Evolutionary conservation across 2,329 filamentous ascomycete genomes (phyloP), one percentile per base, ranked within the genome.

Genomic region (Coniochaeta sp.): DNA sequence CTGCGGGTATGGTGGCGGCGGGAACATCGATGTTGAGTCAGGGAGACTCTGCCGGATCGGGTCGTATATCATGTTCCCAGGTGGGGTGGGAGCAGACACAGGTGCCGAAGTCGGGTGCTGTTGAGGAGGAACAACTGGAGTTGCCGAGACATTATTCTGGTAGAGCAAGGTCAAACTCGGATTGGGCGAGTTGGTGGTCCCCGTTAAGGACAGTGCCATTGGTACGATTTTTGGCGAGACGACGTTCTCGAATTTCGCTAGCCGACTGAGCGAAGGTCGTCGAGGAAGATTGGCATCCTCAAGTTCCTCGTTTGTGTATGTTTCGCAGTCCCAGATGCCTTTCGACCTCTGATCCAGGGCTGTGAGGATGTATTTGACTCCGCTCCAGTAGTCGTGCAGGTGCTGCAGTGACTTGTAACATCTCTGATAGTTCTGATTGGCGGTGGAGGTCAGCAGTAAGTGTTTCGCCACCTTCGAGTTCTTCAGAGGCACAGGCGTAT

Each of bases 301-400:
- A 67, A 88, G 89, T 65, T 95, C 90, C 63, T 95, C 89, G 1
- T 69, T 71, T 0, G 80, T 83, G 56, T 77, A 83, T 0, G 80
- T 83, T 61, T 84, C 81, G 53, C 79, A 90, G 61, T 95, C 89
- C 67, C 86, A 88, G 32, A 92, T 89, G 1, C 90, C 90, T 64
- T 92, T 90, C 13, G 89, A 84, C 65, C 94, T 94, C 60, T 95
- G 90, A 59, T 95, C 89, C 10, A 95, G 72, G 0, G 90, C 89
- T 0, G 88, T 92, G 32, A 95, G 71, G 33, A 95, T 95, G 63
- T 95, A 95, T 52, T 88, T 86, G 24, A 89, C 86, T 7, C 90
- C 90, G 31, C 87, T 87, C 90, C 90, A 95, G 63, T 94, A 94
- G 1, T 79, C 78, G 58, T 94, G 83, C n/a, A 95, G 73, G 45